Evolutionary conservation across 2,329 filamentous ascomycete species (phyloP).

Genomic region (Penicillium sp.): DNA sequence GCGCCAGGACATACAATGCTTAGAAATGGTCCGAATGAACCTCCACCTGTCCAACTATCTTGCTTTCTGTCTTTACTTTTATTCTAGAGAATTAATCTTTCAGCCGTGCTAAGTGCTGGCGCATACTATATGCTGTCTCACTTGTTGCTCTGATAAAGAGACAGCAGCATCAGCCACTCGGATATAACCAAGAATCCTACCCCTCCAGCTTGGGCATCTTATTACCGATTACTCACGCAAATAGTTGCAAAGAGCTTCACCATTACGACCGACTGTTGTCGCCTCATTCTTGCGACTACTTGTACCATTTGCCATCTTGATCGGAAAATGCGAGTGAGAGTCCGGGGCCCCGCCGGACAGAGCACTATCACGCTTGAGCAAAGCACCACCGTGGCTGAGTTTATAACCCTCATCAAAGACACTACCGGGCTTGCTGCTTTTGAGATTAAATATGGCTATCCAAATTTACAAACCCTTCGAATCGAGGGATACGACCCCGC

Average conservation of each 20-base stretch:
- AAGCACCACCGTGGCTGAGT: slow-evolving; percentile 50
- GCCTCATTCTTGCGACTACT: neutral
- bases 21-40: neutral
- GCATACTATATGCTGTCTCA: neutral
- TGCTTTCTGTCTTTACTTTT: neutral
- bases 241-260: neutral
- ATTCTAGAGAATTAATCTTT: too few relatives aligned
- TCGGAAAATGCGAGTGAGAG: slow-evolving; percentile 64
- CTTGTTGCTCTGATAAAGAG: neutral
- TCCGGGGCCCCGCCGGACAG: slow-evolving; percentile 70
- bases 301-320: neutral
- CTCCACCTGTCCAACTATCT: neutral
- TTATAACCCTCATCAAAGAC: slow-evolving; percentile 43
- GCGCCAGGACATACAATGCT: neutral
- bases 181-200: slow-evolving; percentile 1
- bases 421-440: slow-evolving; percentile 65
- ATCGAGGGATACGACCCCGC: slow-evolving; percentile 51
- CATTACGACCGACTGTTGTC: neutral
- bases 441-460: slow-evolving; percentile 80
- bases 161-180: neutral
- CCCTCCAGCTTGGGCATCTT: slow-evolving; percentile 3
- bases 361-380: slow-evolving; percentile 67
- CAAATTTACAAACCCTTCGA: slow-evolving; percentile 63
- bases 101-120: too few relatives aligned
- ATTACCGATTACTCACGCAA: neutral